These are phyloP conservation scores for Nicotiana knightiana DNA, from an alignment of 257 asterid species.

Conservation along the genomic window DNA sequence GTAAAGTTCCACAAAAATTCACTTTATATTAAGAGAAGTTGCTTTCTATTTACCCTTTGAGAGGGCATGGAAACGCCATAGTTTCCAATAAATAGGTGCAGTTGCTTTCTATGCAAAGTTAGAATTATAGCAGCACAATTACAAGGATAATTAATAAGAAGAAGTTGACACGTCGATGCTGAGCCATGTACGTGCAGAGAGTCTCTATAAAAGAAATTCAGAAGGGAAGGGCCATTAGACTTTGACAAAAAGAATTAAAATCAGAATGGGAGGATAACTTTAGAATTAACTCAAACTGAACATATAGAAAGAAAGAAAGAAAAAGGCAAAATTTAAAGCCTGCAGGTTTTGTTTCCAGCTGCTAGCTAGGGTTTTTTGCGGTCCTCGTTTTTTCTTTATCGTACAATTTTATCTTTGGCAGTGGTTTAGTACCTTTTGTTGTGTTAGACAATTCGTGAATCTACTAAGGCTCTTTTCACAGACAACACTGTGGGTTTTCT, in stretches of 20 bases:
- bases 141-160: not conserved
- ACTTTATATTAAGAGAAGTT: not conserved
- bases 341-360: not conserved
- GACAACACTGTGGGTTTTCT: not conserved
- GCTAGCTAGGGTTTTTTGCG: not conserved
- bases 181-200: not conserved
- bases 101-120: conserved; percentile 1
- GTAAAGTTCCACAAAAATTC: not conserved
- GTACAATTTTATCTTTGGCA: not conserved
- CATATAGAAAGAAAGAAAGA: not conserved
- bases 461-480: not conserved
- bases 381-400: not conserved
- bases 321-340: not conserved
- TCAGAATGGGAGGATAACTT: not conserved
- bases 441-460: conserved; percentile 1
- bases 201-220: not conserved
- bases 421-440: not conserved
- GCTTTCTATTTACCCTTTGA: not conserved
- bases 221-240: not conserved
- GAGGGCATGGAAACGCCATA: not conserved
- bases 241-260: not conserved
- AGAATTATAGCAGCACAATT: not conserved
- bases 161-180: conserved; percentile 2
- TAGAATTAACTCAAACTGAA: not conserved
- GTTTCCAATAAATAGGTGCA: not conserved